Conservation (phyloP, 148 eudicot genomes). For the Chenopodium berlandieri region DNA sequence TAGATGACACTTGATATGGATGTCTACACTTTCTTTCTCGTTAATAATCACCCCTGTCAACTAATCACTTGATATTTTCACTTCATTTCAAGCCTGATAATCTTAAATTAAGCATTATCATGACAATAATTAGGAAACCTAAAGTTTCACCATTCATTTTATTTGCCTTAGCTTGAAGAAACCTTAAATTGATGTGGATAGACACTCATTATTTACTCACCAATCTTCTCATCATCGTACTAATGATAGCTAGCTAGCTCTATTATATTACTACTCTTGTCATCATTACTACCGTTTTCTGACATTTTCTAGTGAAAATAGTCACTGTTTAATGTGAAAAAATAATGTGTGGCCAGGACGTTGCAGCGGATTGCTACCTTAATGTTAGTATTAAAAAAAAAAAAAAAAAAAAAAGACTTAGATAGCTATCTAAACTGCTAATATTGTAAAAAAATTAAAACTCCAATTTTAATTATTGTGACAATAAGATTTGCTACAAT, state of each 20-base stretch:
- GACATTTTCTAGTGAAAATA: neutral
- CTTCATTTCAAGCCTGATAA: neutral
- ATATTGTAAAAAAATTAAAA: too few species aligned
- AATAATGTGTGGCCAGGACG: too few species aligned
- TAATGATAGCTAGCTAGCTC: neutral
- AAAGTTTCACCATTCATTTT: neutral
- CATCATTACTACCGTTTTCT: neutral
- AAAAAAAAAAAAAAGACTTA: too few species aligned
- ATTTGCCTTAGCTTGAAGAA: conserved; percentile 25
- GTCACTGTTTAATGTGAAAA: too few species aligned
- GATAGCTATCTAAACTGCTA: too few species aligned
- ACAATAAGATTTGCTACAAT: too few species aligned
- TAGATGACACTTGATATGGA: neutral
- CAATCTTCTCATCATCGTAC: neutral
- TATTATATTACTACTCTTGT: neutral
- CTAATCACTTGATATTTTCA: neutral
- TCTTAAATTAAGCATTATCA: too few species aligned
- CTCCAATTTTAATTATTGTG: too few species aligned
- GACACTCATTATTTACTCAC: conserved; percentile 10
- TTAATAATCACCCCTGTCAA: neutral
- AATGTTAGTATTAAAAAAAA: too few species aligned
- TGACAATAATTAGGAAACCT: neutral
- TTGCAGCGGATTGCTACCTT: too few species aligned
- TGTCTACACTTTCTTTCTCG: neutral
- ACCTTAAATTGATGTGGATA: conserved; percentile 6